A percentile compares a stretch with the other conserved stretches of the same genome.
Conservation (phyloP, 345 rosid genomes). For the Adansonia digitata region DNA sequence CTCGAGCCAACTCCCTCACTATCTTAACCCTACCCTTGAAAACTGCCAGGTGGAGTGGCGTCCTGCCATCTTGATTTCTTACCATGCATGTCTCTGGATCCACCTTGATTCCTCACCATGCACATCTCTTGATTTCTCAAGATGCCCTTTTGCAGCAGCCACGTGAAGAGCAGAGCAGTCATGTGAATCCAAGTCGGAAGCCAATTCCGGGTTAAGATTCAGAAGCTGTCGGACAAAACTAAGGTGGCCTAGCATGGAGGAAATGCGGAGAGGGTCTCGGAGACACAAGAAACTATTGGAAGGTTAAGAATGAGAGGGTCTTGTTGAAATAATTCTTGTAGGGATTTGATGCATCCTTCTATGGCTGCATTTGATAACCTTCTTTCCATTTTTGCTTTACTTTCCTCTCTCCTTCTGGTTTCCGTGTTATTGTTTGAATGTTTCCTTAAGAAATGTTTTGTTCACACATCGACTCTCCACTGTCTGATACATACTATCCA, state of each 20-base stretch:
- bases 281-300: constrained; percentile 17
- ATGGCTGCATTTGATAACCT: constrained; percentile 19
- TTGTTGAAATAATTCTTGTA: constrained; percentile 14
- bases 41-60: constrained; percentile 26
- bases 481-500: not conserved
- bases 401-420: not conserved
- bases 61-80: constrained; percentile 23
- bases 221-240: constrained; percentile 23
- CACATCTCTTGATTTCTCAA: constrained; percentile 3
- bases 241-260: constrained; percentile 22
- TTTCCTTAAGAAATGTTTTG: not conserved
- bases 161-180: constrained; percentile 32
- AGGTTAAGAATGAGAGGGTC: constrained; percentile 28
- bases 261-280: constrained; percentile 28
- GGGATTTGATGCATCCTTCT: constrained; percentile 16
- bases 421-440: not conserved
- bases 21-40: constrained; percentile 25
- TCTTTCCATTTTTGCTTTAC: constrained; percentile 10
- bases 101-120: constrained; percentile 16
- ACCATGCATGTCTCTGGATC: constrained; percentile 10
- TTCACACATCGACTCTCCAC: not conserved
- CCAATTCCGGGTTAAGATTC: constrained; percentile 17
- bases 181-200: constrained; percentile 21
- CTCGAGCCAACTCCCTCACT: constrained; percentile 13
- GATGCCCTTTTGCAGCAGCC: constrained; percentile 28